Evolutionary conservation across 805 yeast genomes (phyloP).

Genomic region (Yarrowia porcina): DNA sequence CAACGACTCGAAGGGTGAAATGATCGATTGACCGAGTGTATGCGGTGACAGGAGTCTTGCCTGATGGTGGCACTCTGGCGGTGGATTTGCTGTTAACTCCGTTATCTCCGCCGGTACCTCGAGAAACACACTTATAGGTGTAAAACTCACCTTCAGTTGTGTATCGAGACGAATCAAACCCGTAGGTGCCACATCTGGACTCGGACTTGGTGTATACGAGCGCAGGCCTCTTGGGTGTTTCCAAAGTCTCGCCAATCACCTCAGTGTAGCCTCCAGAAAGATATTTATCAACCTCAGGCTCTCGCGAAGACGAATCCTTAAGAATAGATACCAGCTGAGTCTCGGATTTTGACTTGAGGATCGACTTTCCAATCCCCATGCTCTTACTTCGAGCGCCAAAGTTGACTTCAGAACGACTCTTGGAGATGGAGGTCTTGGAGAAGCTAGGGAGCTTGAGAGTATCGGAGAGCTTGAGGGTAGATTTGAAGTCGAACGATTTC

Average conservation of each 20-base stretch:
- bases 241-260: not conserved
- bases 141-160: not conserved
- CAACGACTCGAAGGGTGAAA: not conserved
- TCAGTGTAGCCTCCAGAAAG: not conserved
- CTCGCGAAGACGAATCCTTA: not conserved
- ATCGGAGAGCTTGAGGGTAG: not conserved
- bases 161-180: not conserved
- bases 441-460: not conserved
- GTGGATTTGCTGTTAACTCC: not conserved
- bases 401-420: not conserved
- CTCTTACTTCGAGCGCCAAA: not conserved
- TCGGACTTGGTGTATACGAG: not conserved
- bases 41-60: not conserved
- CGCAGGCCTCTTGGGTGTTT: not conserved
- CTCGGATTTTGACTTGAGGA: conserved; percentile 1
- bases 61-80: not conserved
- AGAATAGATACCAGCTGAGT: not conserved
- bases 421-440: not conserved
- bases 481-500: not conserved
- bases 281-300: not conserved
- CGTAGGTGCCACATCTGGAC: not conserved
- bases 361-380: not conserved
- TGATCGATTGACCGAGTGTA: not conserved
- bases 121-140: not conserved
- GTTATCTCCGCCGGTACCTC: not conserved